Base-by-base conservation (phyloP, 2,329 filamentous ascomycete genomes). In the Colletotrichum echinochloae region DNA sequence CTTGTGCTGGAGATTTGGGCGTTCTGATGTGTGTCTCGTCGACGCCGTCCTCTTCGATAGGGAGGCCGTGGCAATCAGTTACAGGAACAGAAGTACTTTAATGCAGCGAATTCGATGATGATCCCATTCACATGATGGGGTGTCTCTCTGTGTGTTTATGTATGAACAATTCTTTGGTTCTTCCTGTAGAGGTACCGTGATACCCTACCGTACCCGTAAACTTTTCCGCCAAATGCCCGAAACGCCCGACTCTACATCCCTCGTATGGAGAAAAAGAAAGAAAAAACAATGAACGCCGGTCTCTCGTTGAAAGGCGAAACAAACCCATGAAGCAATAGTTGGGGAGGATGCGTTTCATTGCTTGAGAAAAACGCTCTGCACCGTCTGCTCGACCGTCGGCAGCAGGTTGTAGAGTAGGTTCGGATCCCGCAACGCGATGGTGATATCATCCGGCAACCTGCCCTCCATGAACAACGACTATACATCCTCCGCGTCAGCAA, bases 401-500 rank as follows among this genome's bases (percentile, higher is more conserved):
- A 97, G 80, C 51, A 94, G 77, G 35, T 90, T 88, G 18, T 89
- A 89, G 51, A 97, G 83, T 65, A 90, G 85, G 76, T 97, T 96
- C 2, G 94, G 88, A 80, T 98, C 94, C 75, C 94, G 87, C 82
- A 97, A 85, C 30, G 92, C 88, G 49, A 92, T 88, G 1, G 93
- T 91, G 28, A 94, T 87, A 77, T 95, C 94, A 76, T 95, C 92
- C 4, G 91, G 89, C 55, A 84, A 75, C 44, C 83, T 78, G 2
- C 88, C 88, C 2, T 83, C 82, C 77, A 83, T 82, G 66, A 83
- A 77, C 5, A 90, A 79, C 61, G 81, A 83, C 87, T 89, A 67
- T 55, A 28, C 41, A n/a, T 6, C 26, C 46, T 44, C 44, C 61
- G 18, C 60, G 74, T 79, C 60, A 78, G 74, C 52, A 46, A 65